Evolutionary conservation across 257 asterid species (phyloP), one percentile per base, ranked within the genome.

Genomic region (Jaltomata sinuosa): DNA sequence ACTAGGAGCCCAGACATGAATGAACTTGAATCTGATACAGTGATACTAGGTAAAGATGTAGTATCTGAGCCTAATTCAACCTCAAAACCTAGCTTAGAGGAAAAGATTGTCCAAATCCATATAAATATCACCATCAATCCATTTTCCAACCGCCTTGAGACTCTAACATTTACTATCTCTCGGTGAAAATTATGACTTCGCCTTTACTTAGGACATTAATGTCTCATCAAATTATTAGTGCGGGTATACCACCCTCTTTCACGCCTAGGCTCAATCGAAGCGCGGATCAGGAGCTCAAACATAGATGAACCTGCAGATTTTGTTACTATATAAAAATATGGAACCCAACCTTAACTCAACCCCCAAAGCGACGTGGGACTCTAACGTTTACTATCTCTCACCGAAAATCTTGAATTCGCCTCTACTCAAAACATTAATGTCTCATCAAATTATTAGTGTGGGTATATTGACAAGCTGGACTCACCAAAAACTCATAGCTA

Each of bases 381-480:
- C n/a, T n/a, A n/a, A n/a, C n/a, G n/a, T n/a, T n/a, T n/a, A n/a
- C n/a, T n/a, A n/a, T n/a, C n/a, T n/a, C n/a, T n/a, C n/a, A n/a
- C n/a, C n/a, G n/a, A n/a, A n/a, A n/a, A n/a, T n/a, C n/a, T n/a
- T n/a, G n/a, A n/a, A n/a, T n/a, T n/a, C 1, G 5, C 0, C 32
- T 9, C 16, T 59, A 6, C 0, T 8, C 10, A 15, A 6, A 11
- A 6, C 21, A 27, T 62, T 27, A 62, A 62, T 27, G 5, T 62
- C 21, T 14, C 69, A 14, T 27, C 38, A 27, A 62, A 62, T 62
- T 62, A 62, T 27, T 62, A 27, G 38, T 62, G 38, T 27, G n/a
- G 34, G 19, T 62, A 2, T 62, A 21, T 50, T 32, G 86, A 84
- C 89, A 84, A 53, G 84, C 83, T 84, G 87, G 85, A n/a, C 83